Percentiles rank a stretch among this genome's conserved stretches.
These are phyloP conservation scores for Climacium dendroides DNA, from an alignment of 225 moss, liverwort and hornwort genomes.

Conservation along the genomic window DNA sequence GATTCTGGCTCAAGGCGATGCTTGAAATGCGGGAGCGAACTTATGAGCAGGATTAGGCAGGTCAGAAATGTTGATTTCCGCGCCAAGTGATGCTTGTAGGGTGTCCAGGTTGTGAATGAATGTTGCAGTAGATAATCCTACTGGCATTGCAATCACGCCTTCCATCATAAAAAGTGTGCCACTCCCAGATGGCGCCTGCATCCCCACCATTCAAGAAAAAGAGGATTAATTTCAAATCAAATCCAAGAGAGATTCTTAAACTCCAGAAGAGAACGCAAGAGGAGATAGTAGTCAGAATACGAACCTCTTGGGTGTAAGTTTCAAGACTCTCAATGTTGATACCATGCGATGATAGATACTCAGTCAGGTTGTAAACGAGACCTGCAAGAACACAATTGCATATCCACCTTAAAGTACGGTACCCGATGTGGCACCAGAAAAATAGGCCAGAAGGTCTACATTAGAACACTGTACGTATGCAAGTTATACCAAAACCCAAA, in stretches of 20 bases:
- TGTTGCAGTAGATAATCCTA: conserved; percentile 19
- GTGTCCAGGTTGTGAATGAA: conserved; percentile 27
- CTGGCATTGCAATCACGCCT: conserved; percentile 27
- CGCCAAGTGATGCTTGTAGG: conserved; percentile 25
- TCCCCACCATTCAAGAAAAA: not conserved
- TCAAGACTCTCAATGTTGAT: conserved; percentile 48
- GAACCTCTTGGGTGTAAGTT: conserved; percentile 39
- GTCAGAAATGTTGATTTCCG: conserved; percentile 22
- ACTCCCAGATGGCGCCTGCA: conserved; percentile 14
- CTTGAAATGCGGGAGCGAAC: not conserved
- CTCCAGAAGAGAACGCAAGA: not conserved
- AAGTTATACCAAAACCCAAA: not conserved
- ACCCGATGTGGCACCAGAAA: not conserved
- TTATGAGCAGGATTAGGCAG: conserved; percentile 18
- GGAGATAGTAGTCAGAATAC: not conserved
- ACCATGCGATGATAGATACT: conserved; percentile 29
- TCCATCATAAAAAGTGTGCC: conserved; percentile 23
- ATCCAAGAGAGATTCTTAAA: not conserved
- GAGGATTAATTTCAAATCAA: not conserved
- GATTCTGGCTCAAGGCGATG: not conserved
- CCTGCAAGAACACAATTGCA: conserved; percentile 18
- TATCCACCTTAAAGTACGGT: not conserved
- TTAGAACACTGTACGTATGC: not conserved
- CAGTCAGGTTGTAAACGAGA: conserved; percentile 42
- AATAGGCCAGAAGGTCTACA: not conserved